These are phyloP conservation scores for Suillus lakei DNA, from an alignment of 768 basidiomycete species.

Conservation along the genomic window DNA sequence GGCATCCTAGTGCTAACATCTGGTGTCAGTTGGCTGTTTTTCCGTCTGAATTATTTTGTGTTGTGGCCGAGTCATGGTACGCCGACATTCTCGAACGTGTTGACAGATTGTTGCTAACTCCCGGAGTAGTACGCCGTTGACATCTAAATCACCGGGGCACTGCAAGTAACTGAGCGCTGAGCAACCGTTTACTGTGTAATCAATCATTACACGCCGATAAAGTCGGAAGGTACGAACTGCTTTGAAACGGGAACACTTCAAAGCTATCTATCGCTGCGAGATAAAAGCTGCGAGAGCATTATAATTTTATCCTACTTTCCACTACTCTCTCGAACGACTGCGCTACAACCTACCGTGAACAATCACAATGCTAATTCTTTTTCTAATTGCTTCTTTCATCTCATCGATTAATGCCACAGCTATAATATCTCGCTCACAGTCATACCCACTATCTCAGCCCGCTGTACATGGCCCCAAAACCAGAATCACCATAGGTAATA, in stretches of 20 bases:
- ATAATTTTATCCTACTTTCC: neutral
- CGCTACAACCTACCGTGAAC: neutral
- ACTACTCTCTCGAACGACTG: neutral
- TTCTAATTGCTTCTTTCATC: conserved; percentile 13
- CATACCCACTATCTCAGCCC: conserved; percentile 11
- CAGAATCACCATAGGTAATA: conserved; percentile 42
- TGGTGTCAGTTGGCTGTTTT: neutral
- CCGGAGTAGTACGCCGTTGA: neutral
- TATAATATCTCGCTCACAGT: conserved; percentile 20
- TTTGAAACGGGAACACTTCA: neutral
- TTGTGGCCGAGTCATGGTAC: neutral
- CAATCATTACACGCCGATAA: neutral
- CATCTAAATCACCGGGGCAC: neutral
- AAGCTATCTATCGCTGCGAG: neutral
- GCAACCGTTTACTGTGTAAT: neutral
- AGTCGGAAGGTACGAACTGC: neutral
- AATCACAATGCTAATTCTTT: conserved; percentile 12
- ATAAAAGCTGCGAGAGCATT: neutral
- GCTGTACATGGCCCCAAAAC: conserved; percentile 23
- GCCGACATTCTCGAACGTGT: neutral
- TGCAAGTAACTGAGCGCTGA: neutral
- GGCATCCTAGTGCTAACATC: neutral
- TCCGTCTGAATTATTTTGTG: neutral
- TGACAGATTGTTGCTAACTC: neutral
- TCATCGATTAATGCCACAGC: conserved; percentile 17